Base-by-base conservation (phyloP, 371 early-diverging fungal species). In the Choanephora cucurbitarum region DNA sequence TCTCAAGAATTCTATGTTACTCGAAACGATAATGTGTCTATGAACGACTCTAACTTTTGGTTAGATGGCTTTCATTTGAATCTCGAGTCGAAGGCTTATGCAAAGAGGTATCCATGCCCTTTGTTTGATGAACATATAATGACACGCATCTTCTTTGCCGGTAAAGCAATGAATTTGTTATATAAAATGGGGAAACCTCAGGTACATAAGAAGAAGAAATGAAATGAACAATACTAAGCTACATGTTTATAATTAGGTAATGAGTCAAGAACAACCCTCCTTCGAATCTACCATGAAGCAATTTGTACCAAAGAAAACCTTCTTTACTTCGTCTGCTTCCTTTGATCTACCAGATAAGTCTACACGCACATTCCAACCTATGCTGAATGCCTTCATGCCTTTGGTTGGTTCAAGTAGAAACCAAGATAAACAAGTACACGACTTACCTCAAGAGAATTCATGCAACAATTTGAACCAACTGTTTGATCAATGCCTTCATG, bases 1-100 rank as follows among this genome's bases (percentile, higher is more conserved):
- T 50, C 58, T 3, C 42, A 55, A 1, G 78, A 78, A 41, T 74
- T 78, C 24, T 75, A 61, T 44, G 68, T 78, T 0, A 34, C 52
- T 9, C 47, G 71, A 53, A 66, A 60, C 5, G 49, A 51, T 7
- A 17, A 9, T n/a, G 15, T 60, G 21, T 40, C 39, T 4, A 52
- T 24, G 23, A n/a, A 56, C 13, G 45, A 49, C 4, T 21, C 49
- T 22, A 51, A 60, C 10, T 69, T 64, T 48, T 72, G 73, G 73
- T 34, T 31, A 28, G 34, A 58, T 17, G 73, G 69, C 0, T 72
- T 61, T 28, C 34, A 46, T 17, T 22, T 63, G 0, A 28, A 28
- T 5, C 3, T 7, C 7, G 47, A 42, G 15, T 14, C 34, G 15
- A 15, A 60, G 3, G 14, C 18, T 6, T 58, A 40, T 1, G 37